Evolutionary conservation across 139 green algal species (phyloP).

Genomic region (Chlamydomonas sphaeroides): DNA sequence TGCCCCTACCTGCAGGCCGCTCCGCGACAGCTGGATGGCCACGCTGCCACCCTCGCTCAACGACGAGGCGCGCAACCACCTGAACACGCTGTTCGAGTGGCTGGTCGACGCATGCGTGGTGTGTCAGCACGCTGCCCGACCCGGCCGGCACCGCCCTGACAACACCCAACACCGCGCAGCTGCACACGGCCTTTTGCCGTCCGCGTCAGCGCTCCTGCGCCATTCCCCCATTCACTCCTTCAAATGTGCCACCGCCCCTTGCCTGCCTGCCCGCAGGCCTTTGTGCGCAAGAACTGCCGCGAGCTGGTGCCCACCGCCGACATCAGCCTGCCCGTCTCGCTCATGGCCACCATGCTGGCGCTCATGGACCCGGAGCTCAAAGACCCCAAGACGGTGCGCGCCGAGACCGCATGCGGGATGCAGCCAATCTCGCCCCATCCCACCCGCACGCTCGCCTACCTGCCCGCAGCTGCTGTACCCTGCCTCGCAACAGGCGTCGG

Average conservation of each 20-base stretch:
- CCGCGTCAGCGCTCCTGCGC: too few relatives aligned
- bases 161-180: background rate
- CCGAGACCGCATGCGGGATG: too few relatives aligned
- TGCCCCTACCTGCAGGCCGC: too few relatives aligned
- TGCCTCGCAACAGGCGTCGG: too few relatives aligned
- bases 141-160: too few relatives aligned
- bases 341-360: slow-evolving; percentile 56
- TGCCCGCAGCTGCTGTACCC: too few relatives aligned
- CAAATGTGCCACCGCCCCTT: background rate
- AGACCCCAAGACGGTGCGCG: slow-evolving; percentile 32
- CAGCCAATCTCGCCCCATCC: too few relatives aligned
- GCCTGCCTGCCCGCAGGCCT: background rate
- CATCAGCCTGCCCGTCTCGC: slow-evolving; percentile 66
- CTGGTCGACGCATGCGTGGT: slow-evolving; percentile 71
- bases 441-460: too few relatives aligned
- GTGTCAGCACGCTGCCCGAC: background rate
- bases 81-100: slow-evolving; percentile 64
- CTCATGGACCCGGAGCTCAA: slow-evolving; percentile 65
- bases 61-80: slow-evolving; percentile 31
- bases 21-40: slow-evolving; percentile 61
- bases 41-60: slow-evolving; percentile 43
- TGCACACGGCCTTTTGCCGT: too few relatives aligned
- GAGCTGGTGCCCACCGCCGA: slow-evolving; percentile 71
- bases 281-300: slow-evolving; percentile 64
- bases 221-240: too few relatives aligned